Evolutionary conservation across 2,329 filamentous ascomycete genomes (phyloP), one percentile per base, ranked within the genome.

Genomic region (Cercospora nicotianae): DNA sequence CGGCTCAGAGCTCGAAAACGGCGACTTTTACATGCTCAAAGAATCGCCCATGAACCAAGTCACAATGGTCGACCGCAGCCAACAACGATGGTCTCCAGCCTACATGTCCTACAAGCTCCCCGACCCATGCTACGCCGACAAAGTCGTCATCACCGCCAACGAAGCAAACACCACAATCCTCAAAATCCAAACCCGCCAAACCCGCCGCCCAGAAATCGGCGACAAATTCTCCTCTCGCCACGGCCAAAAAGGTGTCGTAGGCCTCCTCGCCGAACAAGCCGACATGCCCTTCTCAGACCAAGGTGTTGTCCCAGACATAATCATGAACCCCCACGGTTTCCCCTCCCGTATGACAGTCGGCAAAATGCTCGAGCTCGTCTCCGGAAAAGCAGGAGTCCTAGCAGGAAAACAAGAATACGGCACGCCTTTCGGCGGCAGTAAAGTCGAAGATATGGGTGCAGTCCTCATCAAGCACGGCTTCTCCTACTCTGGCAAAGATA

Each of bases 291-390:
- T 99, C 82, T 91, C 91, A 39, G 95, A 99, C 80, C 84, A 86
- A 63, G 96, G 95, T 2, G 88, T 99, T 72, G 90, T 89, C n/a
- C 95, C 95, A 0, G 95, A 99, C 80, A 97, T 99, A 73, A 99
- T 99, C 87, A 99, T 99, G 95, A 99, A 99, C 83, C 95, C 96
- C 0, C 95, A 99, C 82, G 95, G 95, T 89, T 99, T 99, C 86
- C 95, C 95, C 1, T 98, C 94, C 33, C 95, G 95, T 80, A 99
- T 99, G 95, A 99, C 95, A 64, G 95, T 99, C 70, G 95, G 95
- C 33, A 99, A 99, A 81, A 91, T 99, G 84, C 87, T 99, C 61
- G 95, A 99, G 79, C 91, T 97, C 55, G 85, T 99, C 16, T 93
- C 94, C 0, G 95, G 95, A 72, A 99, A 99, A 81, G 95, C 95